Conservation (phyloP, 2,329 filamentous ascomycete genomes). For the Mariannaea sp. region DNA sequence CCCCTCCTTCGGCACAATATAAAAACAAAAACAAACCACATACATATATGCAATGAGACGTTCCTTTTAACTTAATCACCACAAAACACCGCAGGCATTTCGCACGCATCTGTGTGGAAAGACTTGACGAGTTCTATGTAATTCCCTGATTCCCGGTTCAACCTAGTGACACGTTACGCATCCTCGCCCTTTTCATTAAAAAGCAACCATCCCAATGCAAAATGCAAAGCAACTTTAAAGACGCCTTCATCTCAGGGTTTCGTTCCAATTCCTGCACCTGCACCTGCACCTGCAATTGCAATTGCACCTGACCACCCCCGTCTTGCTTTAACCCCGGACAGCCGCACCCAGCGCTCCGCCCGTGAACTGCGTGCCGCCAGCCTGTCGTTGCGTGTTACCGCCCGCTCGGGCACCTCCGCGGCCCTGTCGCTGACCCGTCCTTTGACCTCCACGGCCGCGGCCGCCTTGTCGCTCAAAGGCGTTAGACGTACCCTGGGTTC, state of each 20-base stretch:
- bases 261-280: conserved; percentile 27
- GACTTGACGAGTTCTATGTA: conserved; percentile 39
- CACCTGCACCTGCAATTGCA: too few relatives aligned
- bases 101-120: conserved; percentile 14
- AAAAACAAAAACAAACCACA: background rate
- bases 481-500: conserved; percentile 93
- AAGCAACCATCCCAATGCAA: conserved; percentile 44
- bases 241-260: conserved; percentile 40
- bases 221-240: conserved; percentile 40
- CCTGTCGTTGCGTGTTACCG: conserved; percentile 66
- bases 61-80: conserved; percentile 20
- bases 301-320: too few relatives aligned
- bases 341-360: conserved; percentile 77
- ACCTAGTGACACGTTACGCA: conserved; percentile 42
- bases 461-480: conserved; percentile 93
- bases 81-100: conserved; percentile 18
- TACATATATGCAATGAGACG: conserved; percentile 24
- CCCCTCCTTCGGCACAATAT: too few relatives aligned
- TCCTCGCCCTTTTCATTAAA: conserved; percentile 43
- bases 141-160: conserved; percentile 40
- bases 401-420: conserved; percentile 63
- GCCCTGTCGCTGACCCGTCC: conserved; percentile 65
- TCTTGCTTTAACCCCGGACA: conserved; percentile 64
- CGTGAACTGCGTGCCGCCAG: conserved; percentile 78
- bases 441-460: conserved; percentile 69